phyloP scores from a whole-genome alignment of 2,329 filamentous ascomycete species.

The Venturia effusa region DNA sequence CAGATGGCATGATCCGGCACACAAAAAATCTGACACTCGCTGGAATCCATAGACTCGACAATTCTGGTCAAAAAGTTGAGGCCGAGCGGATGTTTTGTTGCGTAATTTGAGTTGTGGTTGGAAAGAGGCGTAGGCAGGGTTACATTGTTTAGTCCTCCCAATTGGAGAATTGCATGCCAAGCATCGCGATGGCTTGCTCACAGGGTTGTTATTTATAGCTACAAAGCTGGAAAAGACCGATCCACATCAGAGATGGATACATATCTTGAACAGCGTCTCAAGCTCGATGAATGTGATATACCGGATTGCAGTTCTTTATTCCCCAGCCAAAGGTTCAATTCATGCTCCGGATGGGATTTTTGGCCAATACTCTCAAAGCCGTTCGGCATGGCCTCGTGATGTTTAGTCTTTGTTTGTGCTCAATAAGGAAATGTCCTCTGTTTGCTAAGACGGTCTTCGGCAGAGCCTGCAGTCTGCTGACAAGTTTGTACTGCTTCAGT shows the following conservation, averaged over 20 bases:
- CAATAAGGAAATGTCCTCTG: no score
- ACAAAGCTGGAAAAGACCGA: background rate
- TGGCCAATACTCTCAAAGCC: no score
- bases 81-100: background rate
- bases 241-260: background rate
- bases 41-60: no score
- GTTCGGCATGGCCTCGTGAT: no score
- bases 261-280: background rate
- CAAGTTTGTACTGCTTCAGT: background rate
- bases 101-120: background rate
- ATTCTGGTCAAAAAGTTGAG: no score
- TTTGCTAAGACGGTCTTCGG: no score
- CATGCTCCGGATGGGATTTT: no score
- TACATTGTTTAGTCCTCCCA: background rate
- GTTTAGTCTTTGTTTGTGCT: no score
- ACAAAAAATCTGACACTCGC: background rate
- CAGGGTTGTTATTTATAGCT: background rate
- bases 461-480: background rate
- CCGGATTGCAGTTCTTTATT: background rate
- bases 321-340: no score
- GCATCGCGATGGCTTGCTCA: background rate
- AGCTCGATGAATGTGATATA: background rate
- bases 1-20: background rate
- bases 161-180: background rate
- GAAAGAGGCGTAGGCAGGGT: background rate